These are phyloP conservation scores for Sugiyamaella valdiviana DNA, from an alignment of 805 yeast species.

Conservation along the genomic window DNA sequence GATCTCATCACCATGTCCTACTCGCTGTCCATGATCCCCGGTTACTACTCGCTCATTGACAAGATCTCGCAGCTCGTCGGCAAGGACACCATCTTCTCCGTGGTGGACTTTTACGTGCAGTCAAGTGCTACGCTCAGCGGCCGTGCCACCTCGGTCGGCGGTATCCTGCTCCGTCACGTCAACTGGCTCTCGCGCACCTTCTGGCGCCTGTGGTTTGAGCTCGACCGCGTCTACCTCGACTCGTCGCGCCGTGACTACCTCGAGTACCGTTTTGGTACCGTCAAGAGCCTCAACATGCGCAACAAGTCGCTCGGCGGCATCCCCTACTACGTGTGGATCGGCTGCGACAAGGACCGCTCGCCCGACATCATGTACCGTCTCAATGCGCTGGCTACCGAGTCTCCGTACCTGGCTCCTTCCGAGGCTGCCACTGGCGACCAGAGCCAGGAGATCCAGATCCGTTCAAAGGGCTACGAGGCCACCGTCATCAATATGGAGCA, in stretches of 20 bases:
- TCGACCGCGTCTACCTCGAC: slow-evolving; percentile 72
- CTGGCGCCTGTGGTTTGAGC: slow-evolving; percentile 86
- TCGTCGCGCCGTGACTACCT: slow-evolving; percentile 76
- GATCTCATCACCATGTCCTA: slow-evolving; percentile 74
- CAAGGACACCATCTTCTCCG: slow-evolving; percentile 54
- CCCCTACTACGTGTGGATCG: slow-evolving; percentile 81
- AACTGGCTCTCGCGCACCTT: slow-evolving; percentile 75
- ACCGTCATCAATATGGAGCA: slow-evolving; percentile 55
- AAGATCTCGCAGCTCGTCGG: slow-evolving; percentile 51
- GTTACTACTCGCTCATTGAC: slow-evolving; percentile 73
- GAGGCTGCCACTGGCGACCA: slow-evolving; percentile 14
- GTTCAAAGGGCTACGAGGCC: slow-evolving; percentile 68
- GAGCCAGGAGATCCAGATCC: slow-evolving; percentile 12
- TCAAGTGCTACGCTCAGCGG: slow-evolving; percentile 57
- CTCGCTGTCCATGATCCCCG: slow-evolving; percentile 79
- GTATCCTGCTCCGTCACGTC: slow-evolving; percentile 60
- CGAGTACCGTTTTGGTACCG: slow-evolving; percentile 76
- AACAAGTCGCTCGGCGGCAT: slow-evolving; percentile 63
- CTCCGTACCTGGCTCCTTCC: slow-evolving; percentile 68
- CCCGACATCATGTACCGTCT: slow-evolving; percentile 46
- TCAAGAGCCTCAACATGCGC: slow-evolving; percentile 64
- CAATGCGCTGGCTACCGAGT: slow-evolving; percentile 71
- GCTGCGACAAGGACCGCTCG: slow-evolving; percentile 53
- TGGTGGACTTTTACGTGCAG: slow-evolving; percentile 79
- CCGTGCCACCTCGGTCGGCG: slow-evolving; percentile 69